Base-by-base conservation (phyloP, 1,139 yeast species). In the Diutina catenulata region DNA sequence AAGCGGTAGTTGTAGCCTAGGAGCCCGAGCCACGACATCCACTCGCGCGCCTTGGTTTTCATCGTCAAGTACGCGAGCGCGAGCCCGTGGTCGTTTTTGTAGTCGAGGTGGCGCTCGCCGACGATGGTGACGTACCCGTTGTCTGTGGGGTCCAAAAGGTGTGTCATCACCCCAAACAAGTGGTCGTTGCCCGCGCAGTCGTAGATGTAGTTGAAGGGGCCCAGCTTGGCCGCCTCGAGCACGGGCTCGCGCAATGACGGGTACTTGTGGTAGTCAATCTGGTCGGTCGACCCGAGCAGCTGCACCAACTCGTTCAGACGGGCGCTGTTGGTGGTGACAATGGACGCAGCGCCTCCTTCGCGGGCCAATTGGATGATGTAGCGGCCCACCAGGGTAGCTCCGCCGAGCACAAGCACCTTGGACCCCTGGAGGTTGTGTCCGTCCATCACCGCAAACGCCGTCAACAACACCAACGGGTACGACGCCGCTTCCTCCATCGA, bases 251-350 rank as follows among this genome's bases (percentile, higher is more conserved):
- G 37, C n/a, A 45, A 27, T n/a, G 43, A 41, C 29, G 48, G 47
- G 36, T 51, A 45, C 28, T 47, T 47, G 11, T 65, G 64, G 53
- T 79, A 79, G 44, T 78, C 74, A 35, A 79, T 60, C 20, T 60
- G 50, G 14, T 57, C 48, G 45, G 70, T 72, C 15, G 76, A 81
- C 5, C 86, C 86, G 16, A 68, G 50, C 5, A 53, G 49, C 38
- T 53, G 55, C 33, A 74, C 71, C 24, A 63, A 47, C 3, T 57
- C 65, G 8, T 57, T 56, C 14, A 78, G 53, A 45, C 46, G 21
- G 9, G 25, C 13, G 10, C 35, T 25, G 14, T 31, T 31, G n/a
- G 35, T 13, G 26, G 35, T 31, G 18, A 31, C 14, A 4, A 31
- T 20, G 5, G 13, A 11, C 6, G 18, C n/a, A 5, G 35, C 35